Conservation (phyloP, 1,284 basidiomycete genomes). For the Tilletia horrida region DNA sequence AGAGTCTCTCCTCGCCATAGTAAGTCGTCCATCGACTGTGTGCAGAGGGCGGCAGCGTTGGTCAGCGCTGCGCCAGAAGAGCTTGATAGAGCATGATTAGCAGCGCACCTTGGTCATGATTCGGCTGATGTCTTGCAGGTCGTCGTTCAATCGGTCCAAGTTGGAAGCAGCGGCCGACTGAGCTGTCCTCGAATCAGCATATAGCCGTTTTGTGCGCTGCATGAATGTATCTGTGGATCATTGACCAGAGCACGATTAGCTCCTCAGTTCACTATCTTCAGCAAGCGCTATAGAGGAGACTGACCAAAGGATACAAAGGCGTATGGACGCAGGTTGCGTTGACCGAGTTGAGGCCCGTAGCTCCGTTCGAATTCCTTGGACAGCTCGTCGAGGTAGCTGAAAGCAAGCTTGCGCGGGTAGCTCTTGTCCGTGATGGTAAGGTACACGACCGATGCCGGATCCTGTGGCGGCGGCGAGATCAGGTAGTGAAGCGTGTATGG, state of each 20-base stretch:
- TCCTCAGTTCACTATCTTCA: neutral
- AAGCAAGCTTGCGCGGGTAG: constrained; percentile 94
- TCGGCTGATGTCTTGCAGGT: constrained; percentile 91
- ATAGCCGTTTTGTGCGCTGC: constrained; percentile 91
- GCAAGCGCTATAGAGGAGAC: neutral
- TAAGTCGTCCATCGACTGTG: constrained; percentile 85
- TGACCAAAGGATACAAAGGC: constrained; percentile 50
- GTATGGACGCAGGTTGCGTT: constrained; percentile 49
- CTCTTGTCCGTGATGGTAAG: constrained; percentile 92
- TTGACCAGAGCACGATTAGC: neutral
- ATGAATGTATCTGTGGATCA: constrained; percentile 81
- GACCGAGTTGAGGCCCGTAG: constrained; percentile 49
- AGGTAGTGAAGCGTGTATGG: constrained; percentile 93
- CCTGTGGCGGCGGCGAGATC: constrained; percentile 61
- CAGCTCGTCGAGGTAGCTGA: constrained; percentile 94
- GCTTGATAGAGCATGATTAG: neutral
- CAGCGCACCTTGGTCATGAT: constrained; percentile 91
- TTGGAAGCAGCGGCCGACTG: constrained; percentile 66
- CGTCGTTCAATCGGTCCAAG: constrained; percentile 86
- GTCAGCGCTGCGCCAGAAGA: no score
- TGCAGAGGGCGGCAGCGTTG: no score
- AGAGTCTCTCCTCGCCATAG: constrained; percentile 95
- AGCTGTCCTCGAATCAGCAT: constrained; percentile 86
- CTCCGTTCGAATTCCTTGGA: constrained; percentile 78
- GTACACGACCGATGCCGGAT: constrained; percentile 69